These are phyloP conservation scores for Saccharomyces hybrid DNA, from an alignment of 1,139 yeast species.

Conservation along the genomic window DNA sequence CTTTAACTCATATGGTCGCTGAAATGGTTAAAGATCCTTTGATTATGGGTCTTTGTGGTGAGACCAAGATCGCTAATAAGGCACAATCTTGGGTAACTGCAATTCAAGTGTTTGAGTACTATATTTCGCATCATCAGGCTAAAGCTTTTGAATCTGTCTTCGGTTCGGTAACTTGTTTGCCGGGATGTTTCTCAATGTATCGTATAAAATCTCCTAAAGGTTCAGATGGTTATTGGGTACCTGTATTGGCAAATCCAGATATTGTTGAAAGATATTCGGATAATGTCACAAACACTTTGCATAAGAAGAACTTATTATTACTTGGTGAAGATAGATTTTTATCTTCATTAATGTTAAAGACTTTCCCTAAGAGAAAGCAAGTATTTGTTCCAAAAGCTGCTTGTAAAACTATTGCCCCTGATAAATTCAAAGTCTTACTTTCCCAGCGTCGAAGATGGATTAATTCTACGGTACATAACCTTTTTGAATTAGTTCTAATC, in stretches of 20 bases:
- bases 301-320: slow-evolving; percentile 77
- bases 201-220: slow-evolving; percentile 93
- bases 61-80: slow-evolving; percentile 89
- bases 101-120: slow-evolving; percentile 93
- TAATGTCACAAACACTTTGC: slow-evolving; percentile 79
- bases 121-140: slow-evolving; percentile 91
- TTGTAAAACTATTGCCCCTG: slow-evolving; percentile 91
- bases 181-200: slow-evolving; percentile 96
- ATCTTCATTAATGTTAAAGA: slow-evolving; percentile 80
- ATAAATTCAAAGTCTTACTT: slow-evolving; percentile 65
- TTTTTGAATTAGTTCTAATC: slow-evolving; percentile 83
- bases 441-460: slow-evolving; percentile 99
- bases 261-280: slow-evolving; percentile 93
- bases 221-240: slow-evolving; percentile 89
- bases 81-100: slow-evolving; percentile 84
- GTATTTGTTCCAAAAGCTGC: slow-evolving; percentile 93
- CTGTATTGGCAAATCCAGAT: slow-evolving; percentile 91
- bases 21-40: slow-evolving; percentile 86
- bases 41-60: slow-evolving; percentile 96
- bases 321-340: slow-evolving; percentile 92
- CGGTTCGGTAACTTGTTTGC: slow-evolving; percentile 95
- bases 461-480: slow-evolving; percentile 91
- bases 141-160: slow-evolving; percentile 94
- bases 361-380: slow-evolving; percentile 90
- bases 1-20: slow-evolving; percentile 86